phyloP scores from a whole-genome alignment of 139 green algal genomes.

The Chlamydomonas incerta region DNA sequence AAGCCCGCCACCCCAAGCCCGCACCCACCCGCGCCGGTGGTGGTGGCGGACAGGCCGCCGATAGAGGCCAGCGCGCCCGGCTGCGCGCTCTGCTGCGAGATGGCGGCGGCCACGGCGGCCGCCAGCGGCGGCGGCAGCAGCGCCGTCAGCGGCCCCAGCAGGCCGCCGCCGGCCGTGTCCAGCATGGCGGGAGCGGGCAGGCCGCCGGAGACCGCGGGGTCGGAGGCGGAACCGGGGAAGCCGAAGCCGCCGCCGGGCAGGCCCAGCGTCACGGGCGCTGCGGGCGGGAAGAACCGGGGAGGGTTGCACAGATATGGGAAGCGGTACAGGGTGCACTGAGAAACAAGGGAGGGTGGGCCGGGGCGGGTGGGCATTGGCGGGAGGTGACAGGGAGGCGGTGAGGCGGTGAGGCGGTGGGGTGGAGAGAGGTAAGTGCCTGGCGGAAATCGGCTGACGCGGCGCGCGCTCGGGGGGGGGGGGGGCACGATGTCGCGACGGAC shows the following conservation, averaged over 20 bases:
- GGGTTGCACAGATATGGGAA: too few relatives aligned
- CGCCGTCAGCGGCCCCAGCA: constrained; percentile 40
- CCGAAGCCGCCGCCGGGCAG: constrained; percentile 11
- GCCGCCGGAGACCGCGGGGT: background rate
- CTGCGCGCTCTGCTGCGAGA: constrained; percentile 5
- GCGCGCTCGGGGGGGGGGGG: too few relatives aligned
- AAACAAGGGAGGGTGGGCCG: too few relatives aligned
- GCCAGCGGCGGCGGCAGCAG: constrained; percentile 48
- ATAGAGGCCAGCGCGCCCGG: background rate
- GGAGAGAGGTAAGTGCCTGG: too few relatives aligned
- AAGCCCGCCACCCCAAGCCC: background rate
- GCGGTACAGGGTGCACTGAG: too few relatives aligned
- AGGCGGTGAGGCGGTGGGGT: too few relatives aligned
- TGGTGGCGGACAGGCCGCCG: constrained; percentile 27
- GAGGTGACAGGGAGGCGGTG: too few relatives aligned
- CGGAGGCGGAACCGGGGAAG: constrained; percentile 10
- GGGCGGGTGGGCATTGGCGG: too few relatives aligned
- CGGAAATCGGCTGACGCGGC: too few relatives aligned
- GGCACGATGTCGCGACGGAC: too few relatives aligned
- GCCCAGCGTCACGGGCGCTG: background rate
- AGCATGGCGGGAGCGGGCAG: constrained; percentile 29
- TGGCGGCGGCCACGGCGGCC: constrained; percentile 15
- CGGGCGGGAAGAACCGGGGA: too few relatives aligned
- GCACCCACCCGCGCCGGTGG: background rate
- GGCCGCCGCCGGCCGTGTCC: background rate